Base-by-base conservation (phyloP, 495 filamentous ascomycete species). In the Trichoderma reesei region DNA sequence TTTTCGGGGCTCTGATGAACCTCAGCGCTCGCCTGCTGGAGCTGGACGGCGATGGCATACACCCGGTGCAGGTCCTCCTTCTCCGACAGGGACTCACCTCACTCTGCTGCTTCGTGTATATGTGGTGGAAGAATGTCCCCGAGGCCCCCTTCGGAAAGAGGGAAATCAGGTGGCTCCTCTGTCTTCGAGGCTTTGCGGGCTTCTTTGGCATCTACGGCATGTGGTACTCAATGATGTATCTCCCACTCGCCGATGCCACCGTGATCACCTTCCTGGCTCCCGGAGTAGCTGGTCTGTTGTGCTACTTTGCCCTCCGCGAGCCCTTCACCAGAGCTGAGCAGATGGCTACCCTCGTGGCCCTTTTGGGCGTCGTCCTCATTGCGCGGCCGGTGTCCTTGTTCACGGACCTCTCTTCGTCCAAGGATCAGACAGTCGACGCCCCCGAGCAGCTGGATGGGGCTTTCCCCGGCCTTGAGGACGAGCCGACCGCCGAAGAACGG, bases 251-350 rank as follows among this genome's bases (percentile, higher is more conserved):
- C 5, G 93, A 98, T 68, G 92, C 94, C 11, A 96, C 91, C 0
- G 94, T 97, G 0, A 86, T 98, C 54, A 96, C 91, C 54, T 98
- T 97, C 70, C 82, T 98, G 1, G 84, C 89, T 0, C 94, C 94
- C 0, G 86, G 86, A 16, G 80, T 96, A 3, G 82, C 90, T n/a
- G 89, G 90, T 61, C 96, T 90, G 71, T 86, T 86, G 11, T 96
- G 92, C 71, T 89, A 88, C 16, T 71, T 92, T 20, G 76, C 96
- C 18, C 78, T 89, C 56, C 78, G 79, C 31, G 89, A 96, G 67
- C 88, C 89, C 0, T 97, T 92, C 72, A 91, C 90, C 0, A 78
- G 85, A 20, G 84, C 81, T 8, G 90, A 96, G 70, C 86, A 92
- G 67, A 72, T 92, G 2, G 91, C 90, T 1, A 87, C 84, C 0